Percentiles rank a stretch among this genome's conserved stretches.
Evolutionary conservation across 306 rosid genomes (phyloP).

Genomic region (Calophaca sinica): DNA sequence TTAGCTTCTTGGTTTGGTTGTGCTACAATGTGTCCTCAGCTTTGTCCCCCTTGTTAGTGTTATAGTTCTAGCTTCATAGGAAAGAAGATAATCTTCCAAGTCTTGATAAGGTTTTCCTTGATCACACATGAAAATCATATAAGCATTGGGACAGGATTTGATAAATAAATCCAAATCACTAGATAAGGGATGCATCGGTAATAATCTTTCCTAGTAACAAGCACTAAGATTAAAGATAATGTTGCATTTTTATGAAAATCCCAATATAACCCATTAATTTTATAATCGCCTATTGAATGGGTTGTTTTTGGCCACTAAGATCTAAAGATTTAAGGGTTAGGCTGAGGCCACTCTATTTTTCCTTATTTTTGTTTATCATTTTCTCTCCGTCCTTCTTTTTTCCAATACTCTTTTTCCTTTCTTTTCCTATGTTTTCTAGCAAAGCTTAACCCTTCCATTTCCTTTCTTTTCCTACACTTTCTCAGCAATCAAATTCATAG

Average conservation of each 20-base stretch:
- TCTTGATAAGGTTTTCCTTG: constrained; percentile 15
- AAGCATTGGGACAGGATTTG: constrained; percentile 5
- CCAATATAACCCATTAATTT: background rate
- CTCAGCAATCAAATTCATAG: background rate
- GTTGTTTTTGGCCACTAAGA: background rate
- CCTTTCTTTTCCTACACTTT: background rate
- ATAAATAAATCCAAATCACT: constrained; percentile 27
- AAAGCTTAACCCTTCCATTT: background rate
- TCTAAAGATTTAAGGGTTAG: background rate
- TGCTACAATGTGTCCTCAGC: background rate
- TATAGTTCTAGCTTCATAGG: background rate
- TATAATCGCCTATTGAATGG: background rate
- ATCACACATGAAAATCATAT: constrained; percentile 5
- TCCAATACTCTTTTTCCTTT: too few relatives aligned
- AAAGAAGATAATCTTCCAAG: constrained; percentile 4
- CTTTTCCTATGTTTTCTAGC: background rate
- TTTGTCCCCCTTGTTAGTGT: background rate
- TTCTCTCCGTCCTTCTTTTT: background rate
- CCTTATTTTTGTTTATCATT: background rate
- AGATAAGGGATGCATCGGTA: background rate
- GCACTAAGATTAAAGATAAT: background rate
- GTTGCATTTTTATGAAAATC: background rate
- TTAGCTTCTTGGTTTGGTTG: background rate
- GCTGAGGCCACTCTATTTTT: background rate
- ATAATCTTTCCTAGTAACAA: constrained; percentile 15